Conservation (phyloP, 2,329 filamentous ascomycete genomes). For the Bipolaris oryzae region DNA sequence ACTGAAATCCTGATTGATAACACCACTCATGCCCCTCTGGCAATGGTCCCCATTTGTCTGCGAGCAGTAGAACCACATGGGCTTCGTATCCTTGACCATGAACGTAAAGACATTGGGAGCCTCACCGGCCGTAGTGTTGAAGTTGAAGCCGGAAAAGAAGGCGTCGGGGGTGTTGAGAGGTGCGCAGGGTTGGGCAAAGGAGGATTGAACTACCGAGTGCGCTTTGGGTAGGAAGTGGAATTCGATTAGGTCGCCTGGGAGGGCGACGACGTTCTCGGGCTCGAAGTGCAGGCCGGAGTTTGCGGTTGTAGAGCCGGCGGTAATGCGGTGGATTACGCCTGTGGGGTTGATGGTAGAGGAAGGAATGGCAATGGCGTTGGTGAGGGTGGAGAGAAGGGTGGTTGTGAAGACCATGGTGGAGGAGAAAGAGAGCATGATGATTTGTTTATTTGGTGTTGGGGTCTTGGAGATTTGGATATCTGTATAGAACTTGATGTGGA, state of each 20-base stretch:
- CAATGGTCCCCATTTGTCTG: slow-evolving; percentile 69
- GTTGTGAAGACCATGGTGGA: slow-evolving; percentile 27
- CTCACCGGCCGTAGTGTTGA: slow-evolving; percentile 51
- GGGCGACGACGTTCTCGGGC: slow-evolving; percentile 42
- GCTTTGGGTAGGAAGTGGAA: slow-evolving; percentile 63
- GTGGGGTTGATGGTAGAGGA: slow-evolving; percentile 18
- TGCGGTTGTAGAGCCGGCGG: slow-evolving; percentile 31
- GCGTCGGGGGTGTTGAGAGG: slow-evolving; percentile 60
- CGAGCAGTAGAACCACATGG: slow-evolving; percentile 80
- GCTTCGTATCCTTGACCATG: slow-evolving; percentile 68
- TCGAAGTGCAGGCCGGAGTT: slow-evolving; percentile 42
- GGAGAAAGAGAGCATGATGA: slow-evolving; percentile 33
- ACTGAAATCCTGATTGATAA: slow-evolving; percentile 63
- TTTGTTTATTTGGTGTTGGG: background rate
- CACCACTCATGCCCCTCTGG: slow-evolving; percentile 73
- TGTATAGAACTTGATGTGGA: slow-evolving; percentile 2
- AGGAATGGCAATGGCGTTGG: slow-evolving; percentile 20
- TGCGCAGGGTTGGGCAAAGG: slow-evolving; percentile 71
- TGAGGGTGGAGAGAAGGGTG: slow-evolving; percentile 28
- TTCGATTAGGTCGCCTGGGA: slow-evolving; percentile 48
- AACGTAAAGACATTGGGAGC: slow-evolving; percentile 65
- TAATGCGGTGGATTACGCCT: slow-evolving; percentile 38
- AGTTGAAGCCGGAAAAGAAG: slow-evolving; percentile 68
- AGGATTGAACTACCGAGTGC: slow-evolving; percentile 78
- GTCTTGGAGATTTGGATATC: background rate